Percentiles rank a stretch among this genome's conserved stretches.
phyloP scores from a whole-genome alignment of 163 green algal species.

The Scenedesmus sp. region DNA sequence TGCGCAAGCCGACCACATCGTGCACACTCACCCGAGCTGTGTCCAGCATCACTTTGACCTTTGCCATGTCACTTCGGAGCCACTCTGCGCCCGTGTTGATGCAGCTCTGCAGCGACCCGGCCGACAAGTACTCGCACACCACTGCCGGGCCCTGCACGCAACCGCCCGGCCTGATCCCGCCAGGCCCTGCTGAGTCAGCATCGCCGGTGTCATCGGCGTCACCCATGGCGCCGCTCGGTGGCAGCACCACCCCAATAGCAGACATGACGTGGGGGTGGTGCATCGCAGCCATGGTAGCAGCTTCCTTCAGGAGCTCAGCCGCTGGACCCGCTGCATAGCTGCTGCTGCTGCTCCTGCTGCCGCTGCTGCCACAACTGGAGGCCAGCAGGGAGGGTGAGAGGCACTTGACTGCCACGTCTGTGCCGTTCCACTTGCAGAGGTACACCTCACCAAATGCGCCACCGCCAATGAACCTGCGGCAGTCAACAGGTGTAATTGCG shows the following conservation, averaged over 20 bases:
- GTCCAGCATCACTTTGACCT: constrained; percentile 81
- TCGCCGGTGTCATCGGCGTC: not conserved
- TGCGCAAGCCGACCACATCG: no score
- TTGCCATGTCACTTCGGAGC: constrained; percentile 65
- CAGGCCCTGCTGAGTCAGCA: constrained; percentile 8
- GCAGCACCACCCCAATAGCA: constrained; percentile 86
- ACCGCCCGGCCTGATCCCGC: not conserved
- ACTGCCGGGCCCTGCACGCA: constrained; percentile 74
- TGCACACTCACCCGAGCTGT: constrained; percentile 70
- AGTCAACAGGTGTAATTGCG: constrained; percentile 50
- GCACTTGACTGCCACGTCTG: constrained; percentile 84
- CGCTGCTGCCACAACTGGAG: constrained; percentile 19
- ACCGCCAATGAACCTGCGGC: constrained; percentile 54
- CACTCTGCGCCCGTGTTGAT: constrained; percentile 73
- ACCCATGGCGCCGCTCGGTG: not conserved
- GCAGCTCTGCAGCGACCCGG: constrained; percentile 69
- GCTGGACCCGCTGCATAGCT: not conserved
- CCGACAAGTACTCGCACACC: constrained; percentile 80
- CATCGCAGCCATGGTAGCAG: constrained; percentile 77
- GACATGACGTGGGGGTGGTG: constrained; percentile 81
- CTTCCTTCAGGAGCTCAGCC: constrained; percentile 62
- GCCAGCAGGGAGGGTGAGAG: constrained; percentile 77
- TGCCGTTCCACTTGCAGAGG: constrained; percentile 68
- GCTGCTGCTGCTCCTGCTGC: not conserved
- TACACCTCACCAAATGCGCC: constrained; percentile 77